Evolutionary conservation across 768 basidiomycete species (phyloP), one percentile per base, ranked within the genome.

Genomic region (Termitomyces sp.): DNA sequence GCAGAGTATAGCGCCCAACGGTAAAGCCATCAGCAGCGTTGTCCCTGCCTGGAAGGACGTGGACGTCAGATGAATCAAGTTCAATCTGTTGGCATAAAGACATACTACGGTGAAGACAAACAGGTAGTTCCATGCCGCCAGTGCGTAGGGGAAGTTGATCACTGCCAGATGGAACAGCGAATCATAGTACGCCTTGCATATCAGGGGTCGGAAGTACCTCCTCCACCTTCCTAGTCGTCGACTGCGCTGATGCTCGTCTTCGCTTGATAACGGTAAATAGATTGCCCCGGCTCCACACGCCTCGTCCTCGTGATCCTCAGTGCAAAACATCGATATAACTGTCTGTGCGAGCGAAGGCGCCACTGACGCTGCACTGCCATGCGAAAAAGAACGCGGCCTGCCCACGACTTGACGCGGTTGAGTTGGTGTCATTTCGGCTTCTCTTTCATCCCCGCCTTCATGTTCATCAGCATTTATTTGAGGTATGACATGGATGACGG

Each of bases 51-150:
- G 62, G 3, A 44, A 52, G 41, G 46, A 51, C 24, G 30, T 56
- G 28, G 20, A 10, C 47, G 36, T 53, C 13, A 56, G 35, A 26
- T 18, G 41, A 9, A 20, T 24, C 5, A 47, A 35, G 26, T 40
- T 20, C 3, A 5, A 26, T 40, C 5, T 36, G 40, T n/a, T 16
- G 47, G 36, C 46, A 20, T 50, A n/a, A 57, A 36, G 41, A 76
- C 86, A 63, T 64, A 91, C 90, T 70, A 93, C 71, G 0, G 90
- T 92, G 64, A 92, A 88, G 11, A 90, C 83, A 63, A 92, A 90
- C 16, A 89, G 74, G 66, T 83, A 92, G 10, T 90, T 66, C 85
- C 87, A 92, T n/a, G 88, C 86, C n/a, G 75, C 66, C 58, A 92
- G 70, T 16, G 88, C 88, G 63, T 81, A 92, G 0, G 90, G 90